Evolutionary conservation across 1,139 yeast genomes (phyloP).

Genomic region (Hyphopichia burtonii): DNA sequence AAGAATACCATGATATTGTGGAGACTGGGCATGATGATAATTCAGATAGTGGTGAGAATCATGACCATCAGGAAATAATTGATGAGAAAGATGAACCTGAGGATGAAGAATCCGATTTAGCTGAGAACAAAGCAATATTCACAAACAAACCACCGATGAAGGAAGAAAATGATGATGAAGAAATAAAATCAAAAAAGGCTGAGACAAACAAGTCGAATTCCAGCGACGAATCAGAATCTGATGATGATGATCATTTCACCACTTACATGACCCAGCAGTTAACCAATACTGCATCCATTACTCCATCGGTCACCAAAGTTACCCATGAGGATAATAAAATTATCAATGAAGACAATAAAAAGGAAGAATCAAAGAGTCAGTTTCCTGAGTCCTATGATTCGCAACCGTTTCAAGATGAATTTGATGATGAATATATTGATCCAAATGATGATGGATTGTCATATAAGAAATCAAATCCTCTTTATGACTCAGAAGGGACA

Average conservation of each 20-base stretch:
- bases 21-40: conserved; percentile 20
- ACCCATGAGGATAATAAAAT: conserved; percentile 13
- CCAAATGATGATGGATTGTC: conserved; percentile 82
- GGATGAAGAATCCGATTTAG: background rate
- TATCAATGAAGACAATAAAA: conserved; percentile 9
- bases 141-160: too few species aligned
- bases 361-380: conserved; percentile 6
- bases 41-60: conserved; percentile 13
- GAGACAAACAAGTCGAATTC: conserved; percentile 8
- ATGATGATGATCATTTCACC: conserved; percentile 52
- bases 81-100: conserved; percentile 16
- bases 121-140: too few species aligned
- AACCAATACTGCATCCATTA: conserved; percentile 58
- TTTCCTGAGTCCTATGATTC: background rate
- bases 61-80: conserved; percentile 20
- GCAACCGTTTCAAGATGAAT: conserved; percentile 18
- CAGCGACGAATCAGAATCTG: conserved; percentile 28
- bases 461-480: conserved; percentile 62
- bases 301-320: conserved; percentile 49
- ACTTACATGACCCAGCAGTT: conserved; percentile 84
- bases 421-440: conserved; percentile 67
- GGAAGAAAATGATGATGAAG: background rate
- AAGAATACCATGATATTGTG: conserved; percentile 31
- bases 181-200: background rate
- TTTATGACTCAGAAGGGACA: conserved; percentile 48